Percentiles rank a stretch among this genome's conserved stretches.
Evolutionary conservation across 768 basidiomycete species (phyloP).

Genomic region (Boletus subparvulus): DNA sequence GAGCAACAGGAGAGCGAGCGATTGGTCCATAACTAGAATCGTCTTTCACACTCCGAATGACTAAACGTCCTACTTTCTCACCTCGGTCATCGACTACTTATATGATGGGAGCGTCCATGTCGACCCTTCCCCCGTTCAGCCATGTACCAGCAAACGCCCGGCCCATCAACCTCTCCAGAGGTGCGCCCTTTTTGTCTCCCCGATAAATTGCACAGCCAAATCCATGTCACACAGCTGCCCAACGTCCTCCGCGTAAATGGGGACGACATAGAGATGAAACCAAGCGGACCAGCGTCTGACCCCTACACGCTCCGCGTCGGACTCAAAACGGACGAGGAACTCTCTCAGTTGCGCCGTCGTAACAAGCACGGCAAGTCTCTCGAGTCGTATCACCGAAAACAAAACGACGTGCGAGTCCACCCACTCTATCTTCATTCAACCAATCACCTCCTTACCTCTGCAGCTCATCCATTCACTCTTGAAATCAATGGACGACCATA

Average conservation of each 20-base stretch:
- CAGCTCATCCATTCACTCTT: conserved; percentile 86
- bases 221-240: background rate
- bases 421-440: background rate
- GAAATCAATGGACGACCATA: conserved; percentile 89
- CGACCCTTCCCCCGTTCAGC: background rate
- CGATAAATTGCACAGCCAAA: background rate
- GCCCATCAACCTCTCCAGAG: conserved; percentile 4
- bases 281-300: conserved; percentile 44
- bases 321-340: conserved; percentile 59
- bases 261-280: conserved; percentile 41
- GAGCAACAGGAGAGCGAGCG: conserved; percentile 43
- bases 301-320: conserved; percentile 67
- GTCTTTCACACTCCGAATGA: too few species aligned
- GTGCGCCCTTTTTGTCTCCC: conserved; percentile 2
- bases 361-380: conserved; percentile 60
- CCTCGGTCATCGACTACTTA: background rate
- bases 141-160: background rate
- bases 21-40: conserved; percentile 3
- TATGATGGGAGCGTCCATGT: too few species aligned
- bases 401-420: conserved; percentile 61
- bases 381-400: conserved; percentile 64
- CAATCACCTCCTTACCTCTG: background rate
- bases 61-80: background rate
- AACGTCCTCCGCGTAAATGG: background rate
- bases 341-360: conserved; percentile 57